Evolutionary conservation across 352 stramenopile genomes (phyloP), one percentile per base, ranked within the genome.

Genomic region (Pythium rishiriense): DNA sequence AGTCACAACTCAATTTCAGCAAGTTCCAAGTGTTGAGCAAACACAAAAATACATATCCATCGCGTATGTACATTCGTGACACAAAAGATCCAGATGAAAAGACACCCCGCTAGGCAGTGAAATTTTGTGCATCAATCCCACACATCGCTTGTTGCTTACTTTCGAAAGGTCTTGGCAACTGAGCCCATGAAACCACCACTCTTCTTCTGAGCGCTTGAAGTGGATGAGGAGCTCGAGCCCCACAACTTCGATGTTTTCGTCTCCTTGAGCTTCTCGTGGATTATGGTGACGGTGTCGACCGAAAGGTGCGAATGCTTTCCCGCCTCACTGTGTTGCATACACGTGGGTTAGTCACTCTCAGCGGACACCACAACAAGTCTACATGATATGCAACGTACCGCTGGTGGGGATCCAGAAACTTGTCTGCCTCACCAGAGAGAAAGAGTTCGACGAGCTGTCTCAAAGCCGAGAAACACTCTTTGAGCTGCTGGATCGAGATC

Each of bases 201-300:
- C 48, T 89, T 89, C 48, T 78, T 81, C 7, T 70, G 46, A 52
- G 17, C 29, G 28, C 54, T 67, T 11, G 54, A 48, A n/a, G 76
- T 65, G 9, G 43, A 49, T 43, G 55, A 56, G 7, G 73, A 45
- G 11, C 47, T 66, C 10, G 68, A 66, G 14, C 77, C 79, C 81
- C 78, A 88, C 0, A 76, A 74, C 46, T 77, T 79, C 9, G 76
- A 87, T 4, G 69, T 75, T 42, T 91, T 91, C 14, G 62, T 47
- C 48, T 88, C 82, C 49, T 91, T 91, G 68, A 90, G 75, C 58
- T 93, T 93, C n/a, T 80, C 80, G 6, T 83, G 70, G 28, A 93
- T 76, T 2, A 70, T 74, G 0, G 78, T 71, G n/a, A 93, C 80
- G 3, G 72, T 90, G 19, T 90, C 84, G 5, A 76, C 72, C 8